Conservation (phyloP, 1,139 yeast genomes). For the Tardiomyces digboiensis region DNA sequence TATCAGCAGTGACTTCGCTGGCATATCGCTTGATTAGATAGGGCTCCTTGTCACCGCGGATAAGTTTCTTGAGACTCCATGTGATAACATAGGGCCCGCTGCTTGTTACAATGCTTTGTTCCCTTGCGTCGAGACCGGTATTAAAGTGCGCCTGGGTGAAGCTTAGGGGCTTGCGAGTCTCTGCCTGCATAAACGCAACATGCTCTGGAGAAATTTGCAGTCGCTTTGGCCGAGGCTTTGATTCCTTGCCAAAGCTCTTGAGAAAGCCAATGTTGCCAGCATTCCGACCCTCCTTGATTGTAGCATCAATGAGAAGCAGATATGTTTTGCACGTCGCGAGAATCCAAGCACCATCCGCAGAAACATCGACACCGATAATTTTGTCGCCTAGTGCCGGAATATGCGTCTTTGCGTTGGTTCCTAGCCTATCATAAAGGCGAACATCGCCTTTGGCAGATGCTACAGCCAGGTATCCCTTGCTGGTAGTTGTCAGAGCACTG, state of each 20-base stretch:
- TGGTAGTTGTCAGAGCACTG: conserved; percentile 61
- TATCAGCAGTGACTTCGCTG: conserved; percentile 61
- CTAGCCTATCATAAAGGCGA: conserved; percentile 60
- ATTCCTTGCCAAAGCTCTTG: conserved; percentile 52
- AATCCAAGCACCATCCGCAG: conserved; percentile 76
- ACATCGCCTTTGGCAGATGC: conserved; percentile 72
- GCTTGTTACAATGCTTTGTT: conserved; percentile 65
- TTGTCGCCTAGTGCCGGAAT: conserved; percentile 78
- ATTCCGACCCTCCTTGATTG: conserved; percentile 52
- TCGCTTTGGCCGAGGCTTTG: conserved; percentile 62
- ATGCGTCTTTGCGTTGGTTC: conserved; percentile 64
- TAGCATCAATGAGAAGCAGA: conserved; percentile 56
- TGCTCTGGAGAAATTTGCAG: conserved; percentile 66
- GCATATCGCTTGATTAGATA: conserved; percentile 58
- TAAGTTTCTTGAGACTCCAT: conserved; percentile 62
- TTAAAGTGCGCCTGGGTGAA: conserved; percentile 76
- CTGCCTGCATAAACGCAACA: conserved; percentile 49
- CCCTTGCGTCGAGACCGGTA: conserved; percentile 51
- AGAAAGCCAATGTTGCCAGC: conserved; percentile 56
- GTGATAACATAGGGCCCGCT: conserved; percentile 73
- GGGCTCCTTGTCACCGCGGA: conserved; percentile 44
- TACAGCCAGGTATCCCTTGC: conserved; percentile 62
- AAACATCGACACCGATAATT: conserved; percentile 54
- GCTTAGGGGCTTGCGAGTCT: conserved; percentile 40
- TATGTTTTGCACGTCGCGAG: conserved; percentile 71